Base-by-base conservation (phyloP, 441 rosid genomes). In the Brassica hybrid region DNA sequence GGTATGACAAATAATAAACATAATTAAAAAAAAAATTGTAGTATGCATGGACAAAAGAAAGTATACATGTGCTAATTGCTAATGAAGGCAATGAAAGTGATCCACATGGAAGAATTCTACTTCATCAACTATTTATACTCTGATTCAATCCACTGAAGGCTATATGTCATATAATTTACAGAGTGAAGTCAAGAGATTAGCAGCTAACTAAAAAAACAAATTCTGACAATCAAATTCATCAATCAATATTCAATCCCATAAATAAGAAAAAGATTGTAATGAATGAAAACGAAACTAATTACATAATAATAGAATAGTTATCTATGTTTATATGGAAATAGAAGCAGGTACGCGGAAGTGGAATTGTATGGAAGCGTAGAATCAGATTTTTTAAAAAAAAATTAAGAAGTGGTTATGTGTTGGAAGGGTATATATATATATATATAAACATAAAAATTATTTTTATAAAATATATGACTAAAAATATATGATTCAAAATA, bases 41-140 rank as follows among this genome's bases (percentile, higher is more conserved):
- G 34, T 61, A 73, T 79, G 32, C 36, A 61, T 78, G 70, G 65
- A 67, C 36, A 78, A 73, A 21, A 67, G 6, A 65, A 73, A 67
- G 41, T 67, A 67, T 73, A 21, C 78, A 73, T 73, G 75, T 79
- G 74, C 61, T 41, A 74, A 79, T 69, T 74, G 74, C 78, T 79
- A 69, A 79, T 69, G 32, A 54, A 74, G 82, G 71, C 32, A 74
- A 79, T 62, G 78, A 63, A 74, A 76, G 76, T 77, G 23, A 84
- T 79, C 78, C 82, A 79, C 82, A 74, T 79, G 82, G 67, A 74
- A 74, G 60, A 67, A 79, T 79, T 69, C 78, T 66, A 14, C 83
- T 45, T 79, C 86, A 65, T 63, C 69, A 77, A 65, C 72, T 71
- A 77, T 71, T 65, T 77, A 67, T 71, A 45, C 80, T 71, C 48